Percentiles rank a stretch among this genome's conserved stretches.
Conservation (phyloP, 2,329 filamentous ascomycete species). For the Colletotrichum sidae region DNA sequence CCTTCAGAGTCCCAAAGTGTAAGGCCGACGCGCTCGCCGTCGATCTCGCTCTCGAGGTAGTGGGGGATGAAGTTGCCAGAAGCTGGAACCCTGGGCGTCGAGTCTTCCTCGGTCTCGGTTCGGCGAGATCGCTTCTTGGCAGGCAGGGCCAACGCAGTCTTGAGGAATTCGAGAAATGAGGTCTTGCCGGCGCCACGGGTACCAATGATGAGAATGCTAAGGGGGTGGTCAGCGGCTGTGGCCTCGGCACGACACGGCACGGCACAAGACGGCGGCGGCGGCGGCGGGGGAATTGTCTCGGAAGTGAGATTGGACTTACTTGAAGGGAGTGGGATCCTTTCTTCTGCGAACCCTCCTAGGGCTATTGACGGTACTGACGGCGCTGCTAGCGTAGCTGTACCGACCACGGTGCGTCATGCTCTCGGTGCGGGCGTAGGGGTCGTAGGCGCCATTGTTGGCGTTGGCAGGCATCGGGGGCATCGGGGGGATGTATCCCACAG, state of each 20-base stretch:
- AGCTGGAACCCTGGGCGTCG: slow-evolving; percentile 53
- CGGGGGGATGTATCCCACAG: slow-evolving; percentile 55
- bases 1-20: slow-evolving; percentile 98
- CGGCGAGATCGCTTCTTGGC: slow-evolving; percentile 76
- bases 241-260: not conserved
- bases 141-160: slow-evolving; percentile 85
- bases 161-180: slow-evolving; percentile 95
- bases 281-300: slow-evolving; percentile 11
- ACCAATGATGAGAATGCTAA: slow-evolving; percentile 89
- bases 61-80: slow-evolving; percentile 84
- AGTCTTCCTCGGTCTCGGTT: slow-evolving; percentile 65
- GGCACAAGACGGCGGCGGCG: too few species aligned
- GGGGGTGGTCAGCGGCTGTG: slow-evolving; percentile 2
- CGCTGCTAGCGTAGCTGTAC: slow-evolving; percentile 95
- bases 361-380: slow-evolving; percentile 91
- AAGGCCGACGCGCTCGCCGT: slow-evolving; percentile 89
- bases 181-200: slow-evolving; percentile 92
- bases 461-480: slow-evolving; percentile 68
- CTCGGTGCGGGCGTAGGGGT: slow-evolving; percentile 85
- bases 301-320: slow-evolving; percentile 72
- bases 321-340: slow-evolving; percentile 98
- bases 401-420: slow-evolving; percentile 97
- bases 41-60: slow-evolving; percentile 94
- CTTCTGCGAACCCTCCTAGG: slow-evolving; percentile 90
- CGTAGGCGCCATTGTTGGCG: slow-evolving; percentile 68